Evolutionary conservation across 148 eudicot species (phyloP).

Genomic region (Pouteria glomerata): DNA sequence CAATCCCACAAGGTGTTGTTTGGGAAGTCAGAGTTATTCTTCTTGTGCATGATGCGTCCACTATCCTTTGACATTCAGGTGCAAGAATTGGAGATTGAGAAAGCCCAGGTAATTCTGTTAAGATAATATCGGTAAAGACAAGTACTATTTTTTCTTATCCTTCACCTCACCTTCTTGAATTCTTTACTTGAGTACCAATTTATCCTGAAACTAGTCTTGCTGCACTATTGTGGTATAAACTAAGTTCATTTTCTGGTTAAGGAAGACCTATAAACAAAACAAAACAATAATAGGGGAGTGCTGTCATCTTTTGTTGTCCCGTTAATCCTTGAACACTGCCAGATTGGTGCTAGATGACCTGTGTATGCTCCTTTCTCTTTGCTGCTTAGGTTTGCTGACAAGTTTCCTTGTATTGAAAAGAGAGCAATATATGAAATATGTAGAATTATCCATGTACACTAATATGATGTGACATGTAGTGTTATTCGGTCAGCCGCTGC

Average conservation of each 20-base stretch:
- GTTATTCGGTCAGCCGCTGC: neutral
- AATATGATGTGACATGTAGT: no score
- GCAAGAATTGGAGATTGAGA: slow-evolving; percentile 82
- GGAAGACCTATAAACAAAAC: neutral
- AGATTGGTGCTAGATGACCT: neutral
- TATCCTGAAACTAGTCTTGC: neutral
- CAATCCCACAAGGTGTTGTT: slow-evolving; percentile 68
- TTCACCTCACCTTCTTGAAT: neutral
- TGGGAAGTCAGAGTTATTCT: slow-evolving; percentile 71
- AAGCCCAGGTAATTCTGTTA: slow-evolving; percentile 50
- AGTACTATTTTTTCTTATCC: neutral
- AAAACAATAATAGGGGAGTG: neutral
- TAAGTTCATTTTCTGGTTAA: neutral
- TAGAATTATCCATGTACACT: neutral
- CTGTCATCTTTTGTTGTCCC: neutral
- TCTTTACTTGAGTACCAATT: neutral
- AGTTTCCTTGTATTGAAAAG: neutral
- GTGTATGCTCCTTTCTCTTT: neutral
- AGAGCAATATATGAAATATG: neutral
- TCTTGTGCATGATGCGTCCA: slow-evolving; percentile 69
- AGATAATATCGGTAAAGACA: neutral
- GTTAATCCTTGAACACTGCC: neutral
- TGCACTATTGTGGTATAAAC: neutral
- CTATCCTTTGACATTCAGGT: slow-evolving; percentile 60
- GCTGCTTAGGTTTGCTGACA: neutral